Base-by-base conservation (phyloP, 2,329 filamentous ascomycete genomes). In the Claviceps pazoutovae region DNA sequence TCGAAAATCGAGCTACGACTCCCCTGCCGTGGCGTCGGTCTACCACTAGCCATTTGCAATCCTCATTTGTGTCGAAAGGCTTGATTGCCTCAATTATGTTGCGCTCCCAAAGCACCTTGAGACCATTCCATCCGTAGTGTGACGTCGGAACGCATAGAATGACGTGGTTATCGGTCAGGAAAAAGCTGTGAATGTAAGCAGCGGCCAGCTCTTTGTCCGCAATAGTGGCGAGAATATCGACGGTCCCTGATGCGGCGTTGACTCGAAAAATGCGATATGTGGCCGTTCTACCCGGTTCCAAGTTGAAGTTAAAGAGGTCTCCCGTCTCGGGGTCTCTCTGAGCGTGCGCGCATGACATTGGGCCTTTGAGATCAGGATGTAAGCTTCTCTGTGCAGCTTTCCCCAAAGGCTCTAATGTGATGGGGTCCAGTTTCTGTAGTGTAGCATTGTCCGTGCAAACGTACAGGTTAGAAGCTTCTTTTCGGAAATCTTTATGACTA, bases 161-260 rank as follows among this genome's bases (percentile, higher is more conserved):
- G 2, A 90, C 79, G 59, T 83, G 85, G 58, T 82, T 79, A 16
- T 79, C 68, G 0, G 86, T 84, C 26, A 94, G 66, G 59, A 88
- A 88, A 59, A 91, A 75, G 8, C 86, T 91, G 67, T 94, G 88
- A n/a, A 94, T 79, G 59, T 93, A 94, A 0, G 86, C 82, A 0
- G 84, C 69, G 2, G 68, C 68, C 3, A 74, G 63, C 3, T 71
- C 68, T 4, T 67, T 64, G 3, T 69, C 71, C 0, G 67, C 65
- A 54, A 93, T 78, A 0, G 76, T 82, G 3, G 86, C 86, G 0
- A 94, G 74, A 17, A 93, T 82, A 0, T 80, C 76, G 0, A 85
- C 87, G 51, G 79, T 69, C 0, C 83, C 84, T 0, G 79, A 83
- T 0, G 72, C 63, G 0, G 80, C 76, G 17, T 76, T 82, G 2